phyloP scores from a whole-genome alignment of 2,329 filamentous ascomycete species.

The Lecanoromycetidae sp. region DNA sequence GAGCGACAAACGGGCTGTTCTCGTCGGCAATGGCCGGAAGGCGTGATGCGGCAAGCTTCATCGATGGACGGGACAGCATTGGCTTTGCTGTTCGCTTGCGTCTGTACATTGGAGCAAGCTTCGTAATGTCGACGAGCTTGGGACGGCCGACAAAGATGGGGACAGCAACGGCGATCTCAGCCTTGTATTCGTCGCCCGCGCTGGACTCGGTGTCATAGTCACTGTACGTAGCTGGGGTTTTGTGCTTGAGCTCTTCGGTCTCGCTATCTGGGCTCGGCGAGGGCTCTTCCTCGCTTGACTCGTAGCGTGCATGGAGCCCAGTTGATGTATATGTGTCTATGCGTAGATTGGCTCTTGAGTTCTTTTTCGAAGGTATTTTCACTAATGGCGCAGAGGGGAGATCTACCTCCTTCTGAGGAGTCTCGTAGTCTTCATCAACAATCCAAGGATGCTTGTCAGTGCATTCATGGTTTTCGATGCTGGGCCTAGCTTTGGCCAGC shows the following conservation, averaged over 20 bases:
- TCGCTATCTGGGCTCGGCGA: slow-evolving; percentile 19
- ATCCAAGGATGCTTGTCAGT: slow-evolving; percentile 12
- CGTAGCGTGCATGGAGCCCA: slow-evolving; percentile 18
- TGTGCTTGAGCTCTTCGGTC: slow-evolving; percentile 13
- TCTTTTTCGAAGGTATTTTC: slow-evolving; percentile 6
- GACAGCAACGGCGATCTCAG: slow-evolving; percentile 16
- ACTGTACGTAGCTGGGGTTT: neutral
- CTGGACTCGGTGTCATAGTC: slow-evolving; percentile 3
- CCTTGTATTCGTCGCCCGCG: slow-evolving; percentile 10
- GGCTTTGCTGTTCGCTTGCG: slow-evolving; percentile 14
- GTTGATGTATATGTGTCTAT: slow-evolving; percentile 15
- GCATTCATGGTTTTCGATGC: slow-evolving; percentile 6
- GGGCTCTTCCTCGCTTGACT: slow-evolving; percentile 19
- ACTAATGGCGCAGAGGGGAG: slow-evolving; percentile 6
- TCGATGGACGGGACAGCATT: neutral
- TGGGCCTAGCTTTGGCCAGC: neutral
- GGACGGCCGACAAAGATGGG: slow-evolving; percentile 15
- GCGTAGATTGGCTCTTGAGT: slow-evolving; percentile 8
- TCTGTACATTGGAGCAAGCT: slow-evolving; percentile 18
- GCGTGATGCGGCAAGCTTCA: slow-evolving; percentile 4
- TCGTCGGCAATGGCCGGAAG: neutral
- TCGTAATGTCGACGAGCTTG: slow-evolving; percentile 17
- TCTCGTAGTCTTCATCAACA: slow-evolving; percentile 14
- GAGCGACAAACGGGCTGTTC: slow-evolving; percentile 3
- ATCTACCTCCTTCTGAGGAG: slow-evolving; percentile 13